Conservation (phyloP, 805 yeast species). For the Yarrowia sp. region DNA sequence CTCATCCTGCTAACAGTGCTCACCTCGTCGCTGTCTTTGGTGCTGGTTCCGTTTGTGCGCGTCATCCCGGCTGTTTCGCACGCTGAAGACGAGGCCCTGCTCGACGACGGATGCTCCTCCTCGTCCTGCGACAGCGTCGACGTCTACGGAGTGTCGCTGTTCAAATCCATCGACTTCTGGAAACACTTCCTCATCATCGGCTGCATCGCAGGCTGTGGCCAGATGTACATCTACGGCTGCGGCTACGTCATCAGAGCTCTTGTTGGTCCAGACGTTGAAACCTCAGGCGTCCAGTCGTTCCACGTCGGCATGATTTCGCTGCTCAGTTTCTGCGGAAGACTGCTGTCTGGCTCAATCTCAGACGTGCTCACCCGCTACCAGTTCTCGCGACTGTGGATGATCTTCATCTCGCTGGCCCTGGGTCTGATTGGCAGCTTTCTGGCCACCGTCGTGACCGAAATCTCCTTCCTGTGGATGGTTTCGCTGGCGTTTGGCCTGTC, state of each 20-base stretch:
- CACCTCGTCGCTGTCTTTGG: constrained; percentile 48
- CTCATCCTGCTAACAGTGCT: constrained; percentile 45
- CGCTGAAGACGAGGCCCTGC: constrained; percentile 9
- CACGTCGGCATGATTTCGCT: constrained; percentile 70
- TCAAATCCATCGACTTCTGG: constrained; percentile 31
- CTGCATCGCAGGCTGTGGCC: constrained; percentile 63
- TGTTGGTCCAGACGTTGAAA: constrained; percentile 29
- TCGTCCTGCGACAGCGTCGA: constrained; percentile 32
- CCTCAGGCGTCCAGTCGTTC: constrained; percentile 43
- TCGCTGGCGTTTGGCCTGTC: constrained; percentile 63
- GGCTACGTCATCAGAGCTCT: constrained; percentile 67
- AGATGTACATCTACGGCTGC: constrained; percentile 69
- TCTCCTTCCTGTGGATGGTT: constrained; percentile 45
- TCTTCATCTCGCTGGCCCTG: constrained; percentile 53
- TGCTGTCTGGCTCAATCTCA: constrained; percentile 60
- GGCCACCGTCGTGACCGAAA: constrained; percentile 42
- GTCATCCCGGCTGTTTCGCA: background rate
- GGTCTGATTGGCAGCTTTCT: constrained; percentile 51
- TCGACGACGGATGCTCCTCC: background rate
- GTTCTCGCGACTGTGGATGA: constrained; percentile 53
- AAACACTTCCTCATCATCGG: constrained; percentile 45
- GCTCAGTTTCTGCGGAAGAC: constrained; percentile 63
- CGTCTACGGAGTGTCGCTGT: constrained; percentile 29
- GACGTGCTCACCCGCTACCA: constrained; percentile 53
- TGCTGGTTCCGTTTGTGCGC: constrained; percentile 56